A percentile compares a stretch with the other conserved stretches of the same genome.
Conservation (phyloP, 305 asterid species). For the Fraxinus floribunda region DNA sequence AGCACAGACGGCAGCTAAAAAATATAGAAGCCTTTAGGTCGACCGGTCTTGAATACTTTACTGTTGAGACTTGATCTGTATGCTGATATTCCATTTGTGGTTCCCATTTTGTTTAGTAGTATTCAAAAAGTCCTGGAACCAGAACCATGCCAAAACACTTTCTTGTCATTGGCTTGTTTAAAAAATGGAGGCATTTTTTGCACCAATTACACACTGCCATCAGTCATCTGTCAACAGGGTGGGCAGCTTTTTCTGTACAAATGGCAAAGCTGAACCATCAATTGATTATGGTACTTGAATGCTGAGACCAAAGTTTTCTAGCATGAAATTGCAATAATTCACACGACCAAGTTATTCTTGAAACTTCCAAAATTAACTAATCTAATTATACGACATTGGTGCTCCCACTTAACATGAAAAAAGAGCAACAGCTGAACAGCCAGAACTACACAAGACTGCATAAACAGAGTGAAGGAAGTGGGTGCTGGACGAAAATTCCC, state of each 20-base stretch:
- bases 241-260: too few species aligned
- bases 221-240: too few species aligned
- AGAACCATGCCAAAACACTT: too few species aligned
- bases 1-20: too few species aligned
- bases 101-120: neutral
- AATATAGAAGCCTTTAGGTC: neutral
- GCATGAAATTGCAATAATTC: neutral
- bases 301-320: neutral
- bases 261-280: too few species aligned
- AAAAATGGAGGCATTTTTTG: too few species aligned
- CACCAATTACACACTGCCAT: too few species aligned
- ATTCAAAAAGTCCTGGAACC: neutral
- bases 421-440: neutral
- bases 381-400: neutral
- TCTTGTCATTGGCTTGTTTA: too few species aligned
- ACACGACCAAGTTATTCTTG: neutral
- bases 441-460: neutral
- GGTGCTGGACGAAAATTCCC: constrained; percentile 6
- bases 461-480: neutral
- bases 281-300: neutral
- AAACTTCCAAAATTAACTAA: neutral
- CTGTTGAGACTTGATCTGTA: neutral
- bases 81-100: neutral
- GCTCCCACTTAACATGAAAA: neutral
- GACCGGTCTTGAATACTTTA: neutral